These are phyloP conservation scores for Diaporthe humulicola DNA, from an alignment of 2,329 filamentous ascomycete species.

Conservation along the genomic window DNA sequence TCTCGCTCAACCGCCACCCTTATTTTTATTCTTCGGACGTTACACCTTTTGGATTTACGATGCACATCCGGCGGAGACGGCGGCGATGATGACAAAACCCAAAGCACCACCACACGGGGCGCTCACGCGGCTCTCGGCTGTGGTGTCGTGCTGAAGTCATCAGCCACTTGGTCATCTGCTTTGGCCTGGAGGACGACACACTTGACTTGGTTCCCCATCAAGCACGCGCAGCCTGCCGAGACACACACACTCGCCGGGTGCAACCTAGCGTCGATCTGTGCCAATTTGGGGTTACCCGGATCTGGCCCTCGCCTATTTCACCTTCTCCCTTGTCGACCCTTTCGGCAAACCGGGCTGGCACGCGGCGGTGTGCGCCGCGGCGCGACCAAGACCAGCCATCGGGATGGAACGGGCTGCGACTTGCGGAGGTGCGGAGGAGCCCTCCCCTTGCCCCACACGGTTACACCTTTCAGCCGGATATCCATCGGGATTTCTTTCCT, in stretches of 20 bases:
- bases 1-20: neutral
- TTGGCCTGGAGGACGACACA: slow-evolving; percentile 8
- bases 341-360: slow-evolving; percentile 13
- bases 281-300: slow-evolving; percentile 4
- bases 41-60: neutral
- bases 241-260: slow-evolving; percentile 34
- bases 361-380: slow-evolving; percentile 27
- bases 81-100: neutral
- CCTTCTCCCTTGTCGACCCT: slow-evolving; percentile 2
- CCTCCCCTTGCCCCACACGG: slow-evolving; percentile 1
- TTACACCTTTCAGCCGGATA: slow-evolving; percentile 26
- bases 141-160: slow-evolving; percentile 18
- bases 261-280: slow-evolving; percentile 33
- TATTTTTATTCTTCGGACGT: neutral
- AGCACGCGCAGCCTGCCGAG: slow-evolving; percentile 35
- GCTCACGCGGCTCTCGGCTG: neutral
- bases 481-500: slow-evolving; percentile 30
- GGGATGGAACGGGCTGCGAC: slow-evolving; percentile 23
- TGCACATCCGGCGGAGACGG: slow-evolving; percentile 6
- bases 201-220: neutral
- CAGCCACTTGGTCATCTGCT: neutral
- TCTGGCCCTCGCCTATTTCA: slow-evolving; percentile 26
- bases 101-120: slow-evolving; percentile 13
- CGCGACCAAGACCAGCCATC: slow-evolving; percentile 28
- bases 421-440: slow-evolving; percentile 31